A percentile compares a stretch with the other conserved stretches of the same genome.
Conservation (phyloP, 164 flowering plant species). For the Santalum album region DNA sequence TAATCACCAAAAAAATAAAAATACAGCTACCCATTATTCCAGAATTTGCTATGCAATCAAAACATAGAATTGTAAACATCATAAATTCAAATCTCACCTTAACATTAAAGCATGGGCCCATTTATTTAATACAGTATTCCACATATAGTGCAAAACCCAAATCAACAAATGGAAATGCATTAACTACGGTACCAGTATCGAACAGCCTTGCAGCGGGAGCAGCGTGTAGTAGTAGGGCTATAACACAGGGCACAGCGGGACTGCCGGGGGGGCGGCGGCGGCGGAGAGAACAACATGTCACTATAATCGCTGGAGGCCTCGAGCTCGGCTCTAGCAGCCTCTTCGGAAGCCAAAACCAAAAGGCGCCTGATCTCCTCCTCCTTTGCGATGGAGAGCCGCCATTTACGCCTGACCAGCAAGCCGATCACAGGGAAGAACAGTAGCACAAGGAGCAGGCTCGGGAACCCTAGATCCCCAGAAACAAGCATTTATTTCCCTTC, state of each 20-base stretch:
- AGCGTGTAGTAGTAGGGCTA: constrained; percentile 58
- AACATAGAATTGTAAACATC: neutral
- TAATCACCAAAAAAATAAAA: too few relatives aligned
- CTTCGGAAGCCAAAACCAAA: constrained; percentile 49
- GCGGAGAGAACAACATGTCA: neutral
- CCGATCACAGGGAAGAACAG: constrained; percentile 23
- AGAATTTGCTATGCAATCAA: too few relatives aligned
- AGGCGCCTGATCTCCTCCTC: constrained; percentile 61
- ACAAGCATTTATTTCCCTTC: constrained; percentile 47
- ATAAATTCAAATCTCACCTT: too few relatives aligned
- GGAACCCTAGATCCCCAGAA: constrained; percentile 59
- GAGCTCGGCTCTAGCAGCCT: constrained; percentile 61
- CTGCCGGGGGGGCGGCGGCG: neutral
- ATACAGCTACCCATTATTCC: too few relatives aligned
- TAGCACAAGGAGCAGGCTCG: constrained; percentile 23
- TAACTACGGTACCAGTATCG: constrained; percentile 48
- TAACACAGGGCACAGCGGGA: constrained; percentile 52
- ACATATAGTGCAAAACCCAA: neutral
- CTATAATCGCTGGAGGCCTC: constrained; percentile 37
- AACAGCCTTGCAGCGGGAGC: constrained; percentile 63
- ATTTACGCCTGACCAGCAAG: constrained; percentile 39
- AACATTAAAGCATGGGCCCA: too few relatives aligned
- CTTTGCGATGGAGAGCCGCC: constrained; percentile 46
- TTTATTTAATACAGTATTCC: too few relatives aligned
- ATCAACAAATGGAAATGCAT: neutral